Conservation (phyloP, 768 basidiomycete genomes). For the Boletales sp. region DNA sequence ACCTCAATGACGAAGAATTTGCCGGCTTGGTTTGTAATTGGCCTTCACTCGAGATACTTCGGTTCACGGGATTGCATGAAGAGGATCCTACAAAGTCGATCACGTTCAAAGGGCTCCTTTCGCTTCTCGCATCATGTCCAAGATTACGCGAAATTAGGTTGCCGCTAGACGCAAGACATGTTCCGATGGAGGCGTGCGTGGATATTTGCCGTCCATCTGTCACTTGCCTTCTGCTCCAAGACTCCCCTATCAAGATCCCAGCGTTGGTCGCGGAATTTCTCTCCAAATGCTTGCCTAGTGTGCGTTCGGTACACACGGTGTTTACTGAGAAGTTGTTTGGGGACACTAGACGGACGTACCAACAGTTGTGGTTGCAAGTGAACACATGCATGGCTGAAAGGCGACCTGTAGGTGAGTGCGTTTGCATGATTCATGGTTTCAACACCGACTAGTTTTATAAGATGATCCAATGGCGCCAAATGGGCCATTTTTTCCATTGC, state of each 20-base stretch:
- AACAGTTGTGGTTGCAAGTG: no score
- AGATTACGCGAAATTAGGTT: neutral
- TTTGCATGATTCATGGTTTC: no score
- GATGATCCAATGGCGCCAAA: no score
- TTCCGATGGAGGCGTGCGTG: neutral
- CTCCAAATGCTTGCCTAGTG: neutral
- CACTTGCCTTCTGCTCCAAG: neutral
- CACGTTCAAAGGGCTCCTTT: neutral
- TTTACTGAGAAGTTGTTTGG: no score
- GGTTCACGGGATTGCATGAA: neutral
- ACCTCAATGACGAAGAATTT: neutral
- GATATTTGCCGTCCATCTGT: neutral
- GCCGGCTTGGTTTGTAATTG: neutral
- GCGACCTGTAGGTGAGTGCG: no score
- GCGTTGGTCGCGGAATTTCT: neutral
- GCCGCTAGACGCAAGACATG: conserved; percentile 1
- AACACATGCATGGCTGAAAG: no score
- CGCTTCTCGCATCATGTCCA: neutral
- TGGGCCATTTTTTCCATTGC: no score
- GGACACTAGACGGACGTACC: no score
- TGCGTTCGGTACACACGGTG: no score
- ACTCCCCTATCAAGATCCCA: neutral
- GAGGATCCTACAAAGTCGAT: neutral
- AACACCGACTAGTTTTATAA: no score
- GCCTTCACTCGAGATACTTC: neutral